Evolutionary conservation across 2,329 filamentous ascomycete species (phyloP), one percentile per base, ranked within the genome.

Genomic region (Coniochaeta sp.): DNA sequence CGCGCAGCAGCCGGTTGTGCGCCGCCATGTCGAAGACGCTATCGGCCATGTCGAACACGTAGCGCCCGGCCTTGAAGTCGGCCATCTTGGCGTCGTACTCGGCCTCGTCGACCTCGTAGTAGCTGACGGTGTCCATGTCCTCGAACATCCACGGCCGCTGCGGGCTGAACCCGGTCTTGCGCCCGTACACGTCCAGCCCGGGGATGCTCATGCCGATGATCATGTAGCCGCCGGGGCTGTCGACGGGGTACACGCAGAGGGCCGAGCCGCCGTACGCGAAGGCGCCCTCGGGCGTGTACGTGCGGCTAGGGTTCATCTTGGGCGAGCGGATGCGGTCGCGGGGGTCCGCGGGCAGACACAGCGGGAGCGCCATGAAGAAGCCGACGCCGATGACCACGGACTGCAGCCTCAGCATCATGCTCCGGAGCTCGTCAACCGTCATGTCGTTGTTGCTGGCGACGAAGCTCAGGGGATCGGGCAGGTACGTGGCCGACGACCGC

Each of bases 211-310:
- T 73, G 0, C 79, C 80, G 0, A 75, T 78, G 70, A 82, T 77
- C 70, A 82, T 80, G 61, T 84, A 84, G 0, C 82, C 82, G 5
- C 82, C 82, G 0, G 82, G 82, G 0, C 76, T 79, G 62, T 85
- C 81, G 16, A 83, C 81, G 4, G 80, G 81, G 61, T 85, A 84
- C 14, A 84, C 74, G 0, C 74, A 72, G 70, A 82, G 79, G 67
- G 81, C 83, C 2, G 73, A 77, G 4, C 82, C 82, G 8, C 81
- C 82, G 81, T 80, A 84, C 0, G 76, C 77, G 0, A 84, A 77
- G 0, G 79, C 81, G 2, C 82, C 82, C 60, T 79, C 81, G 0
- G 82, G 82, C 0, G 82, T 85, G 67, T 80, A 83, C 1, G 83
- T 79, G 16, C 82, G 75, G 16, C 75, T 79, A 0, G 82, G 82